A percentile compares a stretch with the other conserved stretches of the same genome.
These are phyloP conservation scores for Olyra latifolia DNA, from an alignment of 176 grass and related monocot species.

Conservation along the genomic window DNA sequence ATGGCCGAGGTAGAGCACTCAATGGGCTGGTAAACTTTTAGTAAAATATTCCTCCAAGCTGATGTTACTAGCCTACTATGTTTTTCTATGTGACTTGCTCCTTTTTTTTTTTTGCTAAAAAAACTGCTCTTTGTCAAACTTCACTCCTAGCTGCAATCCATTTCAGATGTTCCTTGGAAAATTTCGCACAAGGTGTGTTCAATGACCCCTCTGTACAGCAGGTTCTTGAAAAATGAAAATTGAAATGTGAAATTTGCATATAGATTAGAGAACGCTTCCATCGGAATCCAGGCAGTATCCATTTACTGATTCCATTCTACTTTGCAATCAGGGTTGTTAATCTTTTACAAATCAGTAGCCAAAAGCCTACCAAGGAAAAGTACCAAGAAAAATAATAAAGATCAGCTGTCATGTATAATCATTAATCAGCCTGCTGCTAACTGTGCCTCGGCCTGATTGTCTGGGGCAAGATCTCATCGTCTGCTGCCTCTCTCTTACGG, in stretches of 20 bases:
- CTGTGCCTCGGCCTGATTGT: conserved; percentile 58
- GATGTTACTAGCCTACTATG: neutral
- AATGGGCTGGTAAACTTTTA: neutral
- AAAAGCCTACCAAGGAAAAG: conserved; percentile 8
- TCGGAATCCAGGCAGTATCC: too few species aligned
- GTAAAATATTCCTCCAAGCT: neutral
- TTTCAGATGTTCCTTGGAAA: neutral
- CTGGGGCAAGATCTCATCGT: conserved; percentile 50
- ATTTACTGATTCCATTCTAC: neutral
- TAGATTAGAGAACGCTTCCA: too few species aligned
- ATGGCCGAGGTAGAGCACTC: too few species aligned
- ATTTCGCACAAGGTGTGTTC: neutral
- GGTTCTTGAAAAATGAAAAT: neutral
- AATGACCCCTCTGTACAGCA: neutral
- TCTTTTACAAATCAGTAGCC: conserved; percentile 34
- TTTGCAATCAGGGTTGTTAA: conserved; percentile 15
- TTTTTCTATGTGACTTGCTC: neutral
- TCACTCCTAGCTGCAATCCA: neutral
- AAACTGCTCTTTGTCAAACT: too few species aligned
- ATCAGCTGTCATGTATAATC: neutral
- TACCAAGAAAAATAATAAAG: neutral
- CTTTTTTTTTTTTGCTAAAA: too few species aligned
- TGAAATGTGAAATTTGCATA: neutral
- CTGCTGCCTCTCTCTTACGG: conserved; percentile 68
- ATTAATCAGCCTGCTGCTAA: conserved; percentile 28